These are phyloP conservation scores for Psidium guajava DNA, from an alignment of 345 rosid species.

Conservation along the genomic window DNA sequence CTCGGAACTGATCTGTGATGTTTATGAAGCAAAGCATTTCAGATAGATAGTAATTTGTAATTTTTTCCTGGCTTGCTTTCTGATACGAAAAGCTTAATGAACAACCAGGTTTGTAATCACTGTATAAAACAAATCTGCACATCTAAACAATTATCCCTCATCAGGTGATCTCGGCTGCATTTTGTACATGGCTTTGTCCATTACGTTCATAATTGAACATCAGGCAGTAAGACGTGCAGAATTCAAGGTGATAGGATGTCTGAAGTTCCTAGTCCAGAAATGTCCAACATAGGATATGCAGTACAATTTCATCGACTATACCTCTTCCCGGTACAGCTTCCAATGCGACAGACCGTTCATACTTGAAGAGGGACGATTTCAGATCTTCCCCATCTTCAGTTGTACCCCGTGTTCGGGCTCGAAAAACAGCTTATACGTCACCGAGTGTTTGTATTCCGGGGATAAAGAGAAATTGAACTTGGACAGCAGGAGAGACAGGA, in stretches of 20 bases:
- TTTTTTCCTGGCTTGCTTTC: too few species aligned
- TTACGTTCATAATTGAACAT: not conserved
- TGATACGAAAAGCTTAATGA: not conserved
- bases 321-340: not conserved
- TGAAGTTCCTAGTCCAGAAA: not conserved
- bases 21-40: too few species aligned
- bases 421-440: conserved; percentile 7
- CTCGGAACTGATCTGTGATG: too few species aligned
- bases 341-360: not conserved
- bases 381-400: conserved; percentile 4
- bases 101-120: not conserved
- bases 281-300: not conserved
- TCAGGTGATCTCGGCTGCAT: not conserved
- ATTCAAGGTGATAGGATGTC: not conserved
- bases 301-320: not conserved
- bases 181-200: not conserved
- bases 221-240: not conserved
- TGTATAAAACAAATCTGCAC: not conserved
- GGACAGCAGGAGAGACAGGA: conserved; percentile 7
- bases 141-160: not conserved
- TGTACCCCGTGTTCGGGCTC: conserved; percentile 9
- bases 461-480: conserved; percentile 15
- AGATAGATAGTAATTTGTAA: too few species aligned
- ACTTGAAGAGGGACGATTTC: not conserved
- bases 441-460: conserved; percentile 6